Conservation (phyloP, 345 rosid species). For the rapeseed (Brassica napus) region DNA sequence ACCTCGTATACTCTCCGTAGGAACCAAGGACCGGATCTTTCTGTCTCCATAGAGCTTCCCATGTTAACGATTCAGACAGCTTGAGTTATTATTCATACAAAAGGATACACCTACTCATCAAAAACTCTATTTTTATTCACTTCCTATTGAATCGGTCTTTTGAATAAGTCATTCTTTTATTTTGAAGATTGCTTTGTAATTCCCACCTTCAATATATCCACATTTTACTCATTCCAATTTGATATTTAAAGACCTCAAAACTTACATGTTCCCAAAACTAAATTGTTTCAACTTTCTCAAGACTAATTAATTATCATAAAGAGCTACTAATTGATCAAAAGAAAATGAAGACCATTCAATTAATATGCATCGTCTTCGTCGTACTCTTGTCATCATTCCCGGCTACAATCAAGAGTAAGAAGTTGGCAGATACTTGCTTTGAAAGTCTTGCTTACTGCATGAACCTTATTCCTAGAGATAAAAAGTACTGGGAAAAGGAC, state of each 20-base stretch:
- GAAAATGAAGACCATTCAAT: not conserved
- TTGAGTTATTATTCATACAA: not conserved
- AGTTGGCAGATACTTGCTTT: not conserved
- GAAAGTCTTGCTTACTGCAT: not conserved
- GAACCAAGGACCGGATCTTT: slow-evolving; percentile 62
- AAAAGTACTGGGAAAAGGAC: not conserved
- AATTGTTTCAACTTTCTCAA: not conserved
- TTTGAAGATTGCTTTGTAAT: not conserved
- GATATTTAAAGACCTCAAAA: not conserved
- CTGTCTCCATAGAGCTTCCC: slow-evolving; percentile 79
- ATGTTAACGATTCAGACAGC: slow-evolving; percentile 62
- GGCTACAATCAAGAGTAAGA: not conserved
- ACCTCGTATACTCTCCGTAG: slow-evolving; percentile 46
- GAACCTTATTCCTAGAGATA: not conserved
- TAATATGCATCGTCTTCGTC: not conserved
- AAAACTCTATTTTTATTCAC: not conserved
- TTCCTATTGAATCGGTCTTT: not conserved
- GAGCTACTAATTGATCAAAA: not conserved
- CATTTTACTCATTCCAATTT: not conserved
- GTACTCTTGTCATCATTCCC: not conserved
- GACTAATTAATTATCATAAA: not conserved
- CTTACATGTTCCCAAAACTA: not conserved
- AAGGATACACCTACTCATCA: not conserved
- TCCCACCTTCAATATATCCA: not conserved
- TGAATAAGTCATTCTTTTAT: not conserved